Base-by-base conservation (phyloP, 768 basidiomycete species). In the Hortiboletus flavorubellus region DNA sequence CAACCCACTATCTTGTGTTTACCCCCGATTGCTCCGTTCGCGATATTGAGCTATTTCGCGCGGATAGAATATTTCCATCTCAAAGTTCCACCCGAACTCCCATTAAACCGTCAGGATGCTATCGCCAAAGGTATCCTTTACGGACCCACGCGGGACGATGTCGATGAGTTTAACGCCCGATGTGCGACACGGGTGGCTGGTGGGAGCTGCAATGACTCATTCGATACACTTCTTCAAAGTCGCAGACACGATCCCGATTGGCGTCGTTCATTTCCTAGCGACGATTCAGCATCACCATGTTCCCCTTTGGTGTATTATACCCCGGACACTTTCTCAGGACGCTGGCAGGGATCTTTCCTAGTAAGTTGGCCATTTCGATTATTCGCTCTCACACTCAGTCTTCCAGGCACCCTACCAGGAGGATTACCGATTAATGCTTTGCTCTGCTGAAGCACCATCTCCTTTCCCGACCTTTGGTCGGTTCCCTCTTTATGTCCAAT, bases 281-380 rank as follows among this genome's bases (percentile, higher is more conserved):
- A 53, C 23, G 52, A 49, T 39, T 31, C 39, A 18, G 23, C 49
- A 43, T 30, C 26, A 11, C 41, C 40, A n/a, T 44, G 33, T 26
- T 53, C 61, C 7, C 34, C 45, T 12, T 46, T 52, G 18, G 39
- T 60, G 8, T 59, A 69, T 18, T 81, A 84, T 59, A 67, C 69
- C 48, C 70, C 76, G 23, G 80, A 77, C 11, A 69, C 71, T 1
- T 68, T 82, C 29, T 73, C 74, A 4, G 82, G 81, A 18, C 68
- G 64, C 37, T 84, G 80, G 80, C 73, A 75, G 50, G 81, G 80
- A 3, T 77, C 80, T 9, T 74, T 69, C 39, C 73, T 81, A 12
- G 81, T 82, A 58, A 51, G 76, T 58, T 21, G 30, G 9, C 34
- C 21, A 11, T 48, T 43, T 51, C 30, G 23, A 55, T 38, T 10